Percentiles rank a stretch among this genome's conserved stretches.
Conservation (phyloP, 345 rosid species). For the Arabidopsis suecica region DNA sequence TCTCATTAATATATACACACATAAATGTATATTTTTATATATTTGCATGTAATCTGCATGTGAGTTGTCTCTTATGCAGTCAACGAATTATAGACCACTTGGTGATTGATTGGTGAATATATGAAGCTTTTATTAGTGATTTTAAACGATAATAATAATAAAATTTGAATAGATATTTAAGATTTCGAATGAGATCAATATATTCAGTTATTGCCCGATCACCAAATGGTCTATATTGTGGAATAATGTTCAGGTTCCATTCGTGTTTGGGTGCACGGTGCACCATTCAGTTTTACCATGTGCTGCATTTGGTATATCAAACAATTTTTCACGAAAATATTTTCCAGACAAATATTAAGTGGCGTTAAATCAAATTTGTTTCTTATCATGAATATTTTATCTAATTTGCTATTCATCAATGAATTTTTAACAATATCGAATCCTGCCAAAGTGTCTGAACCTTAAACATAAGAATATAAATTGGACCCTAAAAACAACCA, state of each 20-base stretch:
- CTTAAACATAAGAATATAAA: constrained; percentile 8
- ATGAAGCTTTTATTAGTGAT: not conserved
- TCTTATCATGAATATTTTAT: no score
- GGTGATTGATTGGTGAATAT: constrained; percentile 3
- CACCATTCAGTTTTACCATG: not conserved
- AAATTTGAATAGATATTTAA: not conserved
- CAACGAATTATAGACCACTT: constrained; percentile 16
- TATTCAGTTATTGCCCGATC: no score
- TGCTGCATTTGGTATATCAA: no score
- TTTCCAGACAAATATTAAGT: no score
- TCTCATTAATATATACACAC: no score
- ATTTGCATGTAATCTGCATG: constrained; percentile 6
- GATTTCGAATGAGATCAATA: not conserved
- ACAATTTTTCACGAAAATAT: no score
- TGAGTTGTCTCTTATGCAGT: constrained; percentile 6
- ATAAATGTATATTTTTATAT: no score
- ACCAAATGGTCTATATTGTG: no score
- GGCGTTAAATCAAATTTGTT: no score
- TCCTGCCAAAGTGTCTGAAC: constrained; percentile 9
- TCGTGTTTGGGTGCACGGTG: not conserved
- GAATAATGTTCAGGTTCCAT: no score
- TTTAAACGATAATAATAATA: no score
- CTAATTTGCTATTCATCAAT: not conserved
- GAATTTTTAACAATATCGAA: not conserved
- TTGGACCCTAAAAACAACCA: not conserved